These are phyloP conservation scores for Onygenales sp. DNA, from an alignment of 2,329 filamentous ascomycete species.

Conservation along the genomic window DNA sequence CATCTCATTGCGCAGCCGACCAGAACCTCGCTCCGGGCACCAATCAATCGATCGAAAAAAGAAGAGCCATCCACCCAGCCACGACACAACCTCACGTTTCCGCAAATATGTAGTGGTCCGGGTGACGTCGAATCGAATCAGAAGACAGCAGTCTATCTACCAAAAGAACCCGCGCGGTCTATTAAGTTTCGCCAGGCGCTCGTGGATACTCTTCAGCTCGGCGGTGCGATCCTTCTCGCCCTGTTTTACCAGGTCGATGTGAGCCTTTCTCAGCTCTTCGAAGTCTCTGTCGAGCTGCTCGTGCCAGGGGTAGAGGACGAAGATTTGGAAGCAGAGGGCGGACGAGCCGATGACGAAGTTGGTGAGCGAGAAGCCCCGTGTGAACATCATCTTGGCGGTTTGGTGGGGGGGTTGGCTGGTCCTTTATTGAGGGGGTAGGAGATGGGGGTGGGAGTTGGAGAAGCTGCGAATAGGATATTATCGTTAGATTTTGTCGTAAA, in stretches of 20 bases:
- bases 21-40: too few relatives aligned
- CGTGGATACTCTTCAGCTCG: slow-evolving; percentile 8
- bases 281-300: slow-evolving; percentile 56
- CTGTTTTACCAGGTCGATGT: slow-evolving; percentile 29
- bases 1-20: too few relatives aligned
- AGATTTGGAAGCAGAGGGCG: slow-evolving; percentile 58
- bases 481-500: neutral
- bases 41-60: too few relatives aligned
- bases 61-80: too few relatives aligned
- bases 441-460: too few relatives aligned
- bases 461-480: neutral
- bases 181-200: slow-evolving; percentile 7
- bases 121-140: too few relatives aligned
- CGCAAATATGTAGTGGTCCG: too few relatives aligned
- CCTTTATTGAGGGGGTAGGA: neutral
- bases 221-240: slow-evolving; percentile 6
- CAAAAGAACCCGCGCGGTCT: neutral
- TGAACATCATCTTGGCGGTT: slow-evolving; percentile 31
- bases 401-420: neutral
- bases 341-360: slow-evolving; percentile 59
- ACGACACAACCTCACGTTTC: too few relatives aligned
- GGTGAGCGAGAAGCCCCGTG: slow-evolving; percentile 48
- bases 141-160: neutral
- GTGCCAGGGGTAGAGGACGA: slow-evolving; percentile 63
- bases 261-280: slow-evolving; percentile 49